These are phyloP conservation scores for Didymella glomerata DNA, from an alignment of 2,329 filamentous ascomycete genomes.

Conservation along the genomic window DNA sequence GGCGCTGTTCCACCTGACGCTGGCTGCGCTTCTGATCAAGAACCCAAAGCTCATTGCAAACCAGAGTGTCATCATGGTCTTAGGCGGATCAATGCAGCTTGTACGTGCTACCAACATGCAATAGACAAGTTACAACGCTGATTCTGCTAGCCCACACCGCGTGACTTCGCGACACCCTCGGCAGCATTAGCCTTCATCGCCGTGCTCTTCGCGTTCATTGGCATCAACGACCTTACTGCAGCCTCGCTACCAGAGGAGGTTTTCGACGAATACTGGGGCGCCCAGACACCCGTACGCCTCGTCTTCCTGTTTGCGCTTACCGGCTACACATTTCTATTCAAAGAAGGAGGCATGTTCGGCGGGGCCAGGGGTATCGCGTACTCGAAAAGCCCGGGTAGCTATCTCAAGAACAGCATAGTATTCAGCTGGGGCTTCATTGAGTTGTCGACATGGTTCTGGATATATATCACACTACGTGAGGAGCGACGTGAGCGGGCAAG, in stretches of 20 bases:
- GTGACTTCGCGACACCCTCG: conserved; percentile 72
- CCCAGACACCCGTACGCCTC: conserved; percentile 69
- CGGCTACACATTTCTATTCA: conserved; percentile 71
- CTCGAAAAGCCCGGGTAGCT: conserved; percentile 59
- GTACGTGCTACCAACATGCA: conserved; percentile 57
- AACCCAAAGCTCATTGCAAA: conserved; percentile 76
- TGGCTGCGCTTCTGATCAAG: conserved; percentile 84
- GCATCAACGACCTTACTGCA: conserved; percentile 57
- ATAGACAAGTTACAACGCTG: not conserved
- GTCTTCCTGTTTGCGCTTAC: conserved; percentile 68
- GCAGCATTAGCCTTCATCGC: conserved; percentile 73
- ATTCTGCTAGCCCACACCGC: conserved; percentile 65
- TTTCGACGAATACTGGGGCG: conserved; percentile 58
- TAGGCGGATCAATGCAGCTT: conserved; percentile 85
- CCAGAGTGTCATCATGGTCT: conserved; percentile 79
- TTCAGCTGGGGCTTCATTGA: conserved; percentile 88
- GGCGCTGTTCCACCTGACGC: conserved; percentile 82
- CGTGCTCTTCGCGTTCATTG: conserved; percentile 72
- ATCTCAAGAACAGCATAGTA: conserved; percentile 82
- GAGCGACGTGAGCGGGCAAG: conserved; percentile 45
- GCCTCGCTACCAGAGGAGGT: conserved; percentile 55
- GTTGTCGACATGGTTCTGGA: conserved; percentile 87
- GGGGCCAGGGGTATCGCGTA: conserved; percentile 35
- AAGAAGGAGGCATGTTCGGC: conserved; percentile 59
- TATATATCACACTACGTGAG: conserved; percentile 49